Base-by-base conservation (phyloP, 192 early-diverging fungal species). In the Backusella macrospora region DNA sequence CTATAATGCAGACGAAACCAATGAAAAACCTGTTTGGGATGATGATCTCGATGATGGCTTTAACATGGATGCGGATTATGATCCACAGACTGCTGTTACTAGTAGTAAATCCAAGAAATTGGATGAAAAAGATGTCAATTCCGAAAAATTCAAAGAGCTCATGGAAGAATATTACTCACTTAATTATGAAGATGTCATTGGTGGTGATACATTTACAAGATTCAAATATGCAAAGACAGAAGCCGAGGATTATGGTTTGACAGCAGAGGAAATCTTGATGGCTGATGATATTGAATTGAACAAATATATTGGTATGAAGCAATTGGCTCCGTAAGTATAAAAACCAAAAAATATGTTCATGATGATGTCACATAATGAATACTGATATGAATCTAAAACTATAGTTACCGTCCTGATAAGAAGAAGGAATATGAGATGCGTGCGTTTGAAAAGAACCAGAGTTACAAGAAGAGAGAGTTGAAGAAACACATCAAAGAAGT, bases 171-270 rank as follows among this genome's bases (percentile, higher is more conserved):
- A 92, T 83, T 95, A 96, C 79, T 88, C 94, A 72, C 87, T 98
- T 9, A 93, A 95, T 75, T 96, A 94, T 78, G 95, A 99, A 76
- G 96, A 99, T 77, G 89, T 96, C 81, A 86, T 93, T 71, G 95
- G 90, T 68, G 73, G 67, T 23, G 95, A 92, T 73, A 49, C 94
- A 34, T 90, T 94, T 4, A 95, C 94, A 5, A 86, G 96, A 67
- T 99, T 98, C 85, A 95, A 94, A 75, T 99, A 99, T 85, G 81
- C 86, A n/a, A 87, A 95, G 81, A 93, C 94, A 13, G 87, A 91
- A 71, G 68, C 90, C 0, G 90, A 92, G 10, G 81, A 83, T 68
- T 98, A 87, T 74, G 95, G 95, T 23, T 79, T 99, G 48, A 86
- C 88, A 0, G 82, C 94, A 5, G 90, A 87, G 15, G 98, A 99